These are phyloP conservation scores for Trichaptum fuscoviolaceum DNA, from an alignment of 768 basidiomycete species.

Conservation along the genomic window DNA sequence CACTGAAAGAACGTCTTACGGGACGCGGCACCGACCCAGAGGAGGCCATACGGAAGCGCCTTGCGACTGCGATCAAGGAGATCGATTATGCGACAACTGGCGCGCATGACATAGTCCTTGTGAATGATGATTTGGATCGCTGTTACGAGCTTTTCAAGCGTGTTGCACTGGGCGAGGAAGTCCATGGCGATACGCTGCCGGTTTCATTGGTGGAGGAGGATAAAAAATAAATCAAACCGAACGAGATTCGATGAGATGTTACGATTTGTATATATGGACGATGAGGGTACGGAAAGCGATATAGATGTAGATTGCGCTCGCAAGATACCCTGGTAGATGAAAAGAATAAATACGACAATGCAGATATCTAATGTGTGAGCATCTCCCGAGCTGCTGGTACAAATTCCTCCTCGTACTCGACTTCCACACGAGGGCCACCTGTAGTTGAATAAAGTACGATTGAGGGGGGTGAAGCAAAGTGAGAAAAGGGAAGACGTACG, in stretches of 20 bases:
- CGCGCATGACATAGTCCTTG: constrained; percentile 76
- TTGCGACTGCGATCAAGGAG: constrained; percentile 74
- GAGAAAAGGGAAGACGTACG: constrained; percentile 36
- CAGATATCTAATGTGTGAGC: neutral
- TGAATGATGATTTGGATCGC: constrained; percentile 84
- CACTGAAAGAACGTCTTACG: constrained; percentile 63
- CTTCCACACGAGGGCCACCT: constrained; percentile 82
- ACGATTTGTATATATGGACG: neutral
- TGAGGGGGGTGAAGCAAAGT: constrained; percentile 3
- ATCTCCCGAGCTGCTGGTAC: neutral
- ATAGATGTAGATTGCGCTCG: neutral
- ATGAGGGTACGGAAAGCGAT: neutral
- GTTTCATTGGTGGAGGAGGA: constrained; percentile 27
- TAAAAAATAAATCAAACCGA: neutral
- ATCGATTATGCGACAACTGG: constrained; percentile 76
- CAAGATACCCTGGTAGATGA: neutral
- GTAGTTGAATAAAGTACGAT: constrained; percentile 8
- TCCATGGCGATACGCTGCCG: constrained; percentile 62
- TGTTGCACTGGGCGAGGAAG: constrained; percentile 66
- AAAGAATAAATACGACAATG: neutral
- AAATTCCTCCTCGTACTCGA: constrained; percentile 91
- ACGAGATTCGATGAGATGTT: neutral
- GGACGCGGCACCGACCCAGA: constrained; percentile 83
- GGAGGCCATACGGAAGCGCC: constrained; percentile 63
- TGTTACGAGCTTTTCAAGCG: constrained; percentile 76